Evolutionary conservation across 306 rosid species (phyloP), one percentile per base, ranked within the genome.

Genomic region (Sesbania bispinosa): DNA sequence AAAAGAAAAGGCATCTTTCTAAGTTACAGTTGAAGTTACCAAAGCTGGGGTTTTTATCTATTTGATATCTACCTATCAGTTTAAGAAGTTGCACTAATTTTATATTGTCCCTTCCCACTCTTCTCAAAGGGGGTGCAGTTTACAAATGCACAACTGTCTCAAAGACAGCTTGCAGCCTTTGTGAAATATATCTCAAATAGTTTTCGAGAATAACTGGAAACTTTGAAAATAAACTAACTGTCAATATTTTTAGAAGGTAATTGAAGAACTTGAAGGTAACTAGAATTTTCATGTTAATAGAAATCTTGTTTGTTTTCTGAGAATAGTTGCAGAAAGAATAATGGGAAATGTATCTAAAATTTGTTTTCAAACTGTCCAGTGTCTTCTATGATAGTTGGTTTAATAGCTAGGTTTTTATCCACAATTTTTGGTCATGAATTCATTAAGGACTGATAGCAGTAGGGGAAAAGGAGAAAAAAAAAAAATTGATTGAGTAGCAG

Each of bases 251-350:
- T n/a, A n/a, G n/a, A n/a, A n/a, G n/a, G n/a, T n/a, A n/a, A n/a
- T n/a, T 42, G 52, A 51, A 67, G 58, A 67, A 19, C 10, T 4
- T 46, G 54, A 21, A 24, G 14, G n/a, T 41, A 43, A 18, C 57
- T 53, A 53, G 10, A 5, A 18, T 58, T 32, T 27, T 35, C 2
- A 6, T 54, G 55, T 38, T 7, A 41, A 16, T 10, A 2, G 41
- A 64, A 74, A 21, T 60, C 71, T 39, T 39, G 21, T 50, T 80
- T 79, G 29, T 50, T 42, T 61, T 43, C 6, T 30, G 57, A 11
- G 38, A 21, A 51, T 48, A 61, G 21, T 10, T 30, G 4, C 36
- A 11, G 33, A 32, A 54, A 41, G 20, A 51, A 29, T 15, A 3
- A 5, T 33, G 15, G 51, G 61, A 20, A 52, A 13, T 41, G 62